phyloP scores from a whole-genome alignment of 441 rosid species.

The Brassica balearica region DNA sequence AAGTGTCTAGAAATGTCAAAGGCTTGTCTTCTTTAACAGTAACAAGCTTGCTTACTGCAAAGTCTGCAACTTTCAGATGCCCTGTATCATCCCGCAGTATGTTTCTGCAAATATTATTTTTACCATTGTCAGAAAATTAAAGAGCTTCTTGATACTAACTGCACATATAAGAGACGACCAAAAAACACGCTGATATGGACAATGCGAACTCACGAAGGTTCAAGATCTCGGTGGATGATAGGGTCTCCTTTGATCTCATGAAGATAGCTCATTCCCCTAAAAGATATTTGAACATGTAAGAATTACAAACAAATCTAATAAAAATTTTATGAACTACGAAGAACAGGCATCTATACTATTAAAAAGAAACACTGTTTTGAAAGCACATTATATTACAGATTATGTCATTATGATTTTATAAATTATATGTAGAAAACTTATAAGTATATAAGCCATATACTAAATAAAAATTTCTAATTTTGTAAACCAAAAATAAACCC shows the following conservation, averaged over 20 bases:
- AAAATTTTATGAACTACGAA: not conserved
- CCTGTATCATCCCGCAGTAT: conserved; percentile 94
- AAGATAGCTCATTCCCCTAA: conserved; percentile 93
- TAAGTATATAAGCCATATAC: no score
- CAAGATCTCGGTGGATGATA: conserved; percentile 95
- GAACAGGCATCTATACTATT: not conserved
- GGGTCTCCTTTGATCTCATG: conserved; percentile 84
- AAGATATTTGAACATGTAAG: not conserved
- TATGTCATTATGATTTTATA: no score
- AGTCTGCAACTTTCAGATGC: conserved; percentile 96
- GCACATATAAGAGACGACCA: conserved; percentile 35
- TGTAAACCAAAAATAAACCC: no score
- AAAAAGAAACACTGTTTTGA: no score
- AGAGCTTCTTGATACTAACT: conserved; percentile 9
- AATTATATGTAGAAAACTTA: no score
- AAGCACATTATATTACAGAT: no score
- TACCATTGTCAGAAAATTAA: conserved; percentile 45
- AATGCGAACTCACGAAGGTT: conserved; percentile 88
- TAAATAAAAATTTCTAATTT: no score
- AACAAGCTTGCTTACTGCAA: conserved; percentile 93
- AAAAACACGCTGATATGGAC: conserved; percentile 19
- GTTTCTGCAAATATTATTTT: conserved; percentile 59
- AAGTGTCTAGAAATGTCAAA: conserved; percentile 61
- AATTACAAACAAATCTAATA: conserved; percentile 18
- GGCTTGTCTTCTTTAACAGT: conserved; percentile 87